Percentiles rank a stretch among this genome's conserved stretches.
Conservation (phyloP, 768 basidiomycete genomes). For the Leccinum variicolor region DNA sequence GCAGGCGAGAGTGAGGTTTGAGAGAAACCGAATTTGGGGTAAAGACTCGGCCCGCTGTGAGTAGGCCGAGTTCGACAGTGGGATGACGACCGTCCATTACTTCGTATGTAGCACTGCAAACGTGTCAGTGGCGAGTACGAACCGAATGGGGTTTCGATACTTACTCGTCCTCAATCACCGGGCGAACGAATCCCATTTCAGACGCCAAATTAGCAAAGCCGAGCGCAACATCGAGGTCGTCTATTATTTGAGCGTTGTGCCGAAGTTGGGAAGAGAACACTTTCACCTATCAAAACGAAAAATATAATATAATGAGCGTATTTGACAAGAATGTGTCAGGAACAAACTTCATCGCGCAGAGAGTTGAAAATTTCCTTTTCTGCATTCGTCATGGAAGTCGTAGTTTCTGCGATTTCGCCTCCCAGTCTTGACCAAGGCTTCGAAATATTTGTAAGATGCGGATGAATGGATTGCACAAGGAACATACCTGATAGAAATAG, state of each 20-base stretch:
- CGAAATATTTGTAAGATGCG: not conserved
- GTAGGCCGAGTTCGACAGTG: conserved; percentile 85
- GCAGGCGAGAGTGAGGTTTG: conserved; percentile 57
- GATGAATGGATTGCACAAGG: not conserved
- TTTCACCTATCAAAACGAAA: conserved; percentile 50
- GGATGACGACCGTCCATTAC: conserved; percentile 87
- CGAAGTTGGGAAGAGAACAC: conserved; percentile 53
- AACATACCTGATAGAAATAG: conserved; percentile 61
- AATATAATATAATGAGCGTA: not conserved
- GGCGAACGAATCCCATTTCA: conserved; percentile 75
- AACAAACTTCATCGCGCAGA: conserved; percentile 60
- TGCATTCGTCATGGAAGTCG: conserved; percentile 44
- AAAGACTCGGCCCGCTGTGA: conserved; percentile 71
- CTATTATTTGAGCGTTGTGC: conserved; percentile 72
- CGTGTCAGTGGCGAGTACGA: not conserved
- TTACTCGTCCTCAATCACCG: conserved; percentile 67
- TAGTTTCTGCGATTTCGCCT: conserved; percentile 58
- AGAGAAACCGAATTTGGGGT: conserved; percentile 79
- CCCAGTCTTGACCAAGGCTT: conserved; percentile 79
- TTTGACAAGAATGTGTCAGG: not conserved
- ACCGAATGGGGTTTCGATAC: conserved; percentile 18
- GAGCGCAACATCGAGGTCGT: conserved; percentile 83
- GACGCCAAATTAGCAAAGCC: conserved; percentile 78
- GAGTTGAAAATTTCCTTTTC: conserved; percentile 75
- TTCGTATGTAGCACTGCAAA: conserved; percentile 50